phyloP scores from a whole-genome alignment of 495 filamentous ascomycete genomes.

The Daldinia childiae region DNA sequence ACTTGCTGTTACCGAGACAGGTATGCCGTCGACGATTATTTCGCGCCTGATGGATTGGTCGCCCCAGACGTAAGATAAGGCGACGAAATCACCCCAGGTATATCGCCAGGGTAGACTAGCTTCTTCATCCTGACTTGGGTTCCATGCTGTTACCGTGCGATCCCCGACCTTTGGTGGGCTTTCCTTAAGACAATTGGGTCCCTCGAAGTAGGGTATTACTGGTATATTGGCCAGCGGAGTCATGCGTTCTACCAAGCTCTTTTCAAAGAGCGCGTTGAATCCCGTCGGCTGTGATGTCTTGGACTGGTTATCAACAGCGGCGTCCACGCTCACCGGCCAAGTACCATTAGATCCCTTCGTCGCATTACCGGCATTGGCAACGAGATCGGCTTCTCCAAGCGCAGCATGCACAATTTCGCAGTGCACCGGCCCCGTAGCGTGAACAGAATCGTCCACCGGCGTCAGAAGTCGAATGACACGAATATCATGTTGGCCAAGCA shows the following conservation, averaged over 20 bases:
- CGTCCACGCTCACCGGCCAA: not conserved
- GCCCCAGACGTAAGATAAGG: slow-evolving; percentile 29
- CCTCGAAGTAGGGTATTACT: slow-evolving; percentile 2
- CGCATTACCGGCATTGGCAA: not conserved
- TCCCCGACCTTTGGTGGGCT: not conserved
- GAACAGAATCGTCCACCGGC: slow-evolving; percentile 20
- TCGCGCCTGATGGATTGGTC: slow-evolving; percentile 5
- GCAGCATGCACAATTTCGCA: not conserved
- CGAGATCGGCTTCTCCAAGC: not conserved
- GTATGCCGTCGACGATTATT: slow-evolving; percentile 6
- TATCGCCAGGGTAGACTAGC: slow-evolving; percentile 26
- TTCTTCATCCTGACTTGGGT: slow-evolving; percentile 21
- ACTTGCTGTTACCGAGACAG: slow-evolving; percentile 14
- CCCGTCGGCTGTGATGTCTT: slow-evolving; percentile 9
- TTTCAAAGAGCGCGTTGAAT: slow-evolving; percentile 18
- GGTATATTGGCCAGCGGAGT: slow-evolving; percentile 9
- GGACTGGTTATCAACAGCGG: slow-evolving; percentile 1
- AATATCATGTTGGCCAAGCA: slow-evolving; percentile 20
- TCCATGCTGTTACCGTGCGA: slow-evolving; percentile 16
- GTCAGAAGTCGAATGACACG: slow-evolving; percentile 27
- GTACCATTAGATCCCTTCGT: not conserved
- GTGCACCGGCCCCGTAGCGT: not conserved
- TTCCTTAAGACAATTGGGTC: slow-evolving; percentile 8
- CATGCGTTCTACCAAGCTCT: slow-evolving; percentile 13
- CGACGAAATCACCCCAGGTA: slow-evolving; percentile 28